Base-by-base conservation (phyloP, 2,329 filamentous ascomycete genomes). In the Trichoderma pleuroti region DNA sequence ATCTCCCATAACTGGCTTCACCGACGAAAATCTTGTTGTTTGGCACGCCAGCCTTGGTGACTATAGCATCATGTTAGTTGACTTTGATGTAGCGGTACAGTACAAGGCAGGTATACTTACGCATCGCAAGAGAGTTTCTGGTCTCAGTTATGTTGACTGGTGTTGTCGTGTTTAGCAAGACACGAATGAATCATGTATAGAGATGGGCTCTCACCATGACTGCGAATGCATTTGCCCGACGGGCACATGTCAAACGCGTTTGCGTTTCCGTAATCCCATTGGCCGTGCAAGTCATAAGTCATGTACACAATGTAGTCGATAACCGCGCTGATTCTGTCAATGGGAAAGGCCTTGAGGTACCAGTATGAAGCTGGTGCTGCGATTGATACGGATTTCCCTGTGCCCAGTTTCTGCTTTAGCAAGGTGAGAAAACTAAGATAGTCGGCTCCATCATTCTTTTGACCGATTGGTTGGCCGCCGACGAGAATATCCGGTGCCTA, bases 301-400 rank as follows among this genome's bases (percentile, higher is more conserved):
- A 80, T 79, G 67, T 74, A 79, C 10, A 81, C 72, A 14, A 80
- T 75, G 34, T 81, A 81, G 64, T 80, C 77, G 4, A 80, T 28
- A 1, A 71, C 6, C 2, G 71, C 21, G 0, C 63, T 72, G 46
- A 82, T 83, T 0, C 76, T 65, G 4, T 75, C 72, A 0, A 83
- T 79, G 0, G 78, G 80, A 54, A 66, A 70, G 0, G 70, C 67
- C 71, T 78, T 79, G 0, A 83, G 75, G 12, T 83, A 83, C 80
- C 80, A 82, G 69, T 76, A 83, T 0, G 81, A 81, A 0, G 81
- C 77, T 0, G 80, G 81, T 0, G 80, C 76, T 3, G 80, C 81
- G 69, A 83, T 77, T 0, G 80, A 82, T 2, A 82, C 71, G 0
- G 78, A 73, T 68, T 79, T 81, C 16, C 66, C 77, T 52, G 72